Conservation (phyloP, 495 filamentous ascomycete species). For the Polyplosphaeria fusca region DNA sequence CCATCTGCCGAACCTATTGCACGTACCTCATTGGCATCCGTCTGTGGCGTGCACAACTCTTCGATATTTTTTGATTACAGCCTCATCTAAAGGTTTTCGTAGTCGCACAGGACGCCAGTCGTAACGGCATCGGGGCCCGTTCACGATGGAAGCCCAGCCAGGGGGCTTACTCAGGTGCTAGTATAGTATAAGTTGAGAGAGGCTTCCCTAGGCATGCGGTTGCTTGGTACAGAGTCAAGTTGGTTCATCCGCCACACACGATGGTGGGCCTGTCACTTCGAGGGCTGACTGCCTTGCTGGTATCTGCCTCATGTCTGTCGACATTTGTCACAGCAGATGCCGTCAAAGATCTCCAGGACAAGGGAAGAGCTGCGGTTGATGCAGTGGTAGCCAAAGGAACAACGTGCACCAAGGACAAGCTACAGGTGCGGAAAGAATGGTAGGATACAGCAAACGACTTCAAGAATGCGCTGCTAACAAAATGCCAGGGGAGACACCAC, state of each 20-base stretch:
- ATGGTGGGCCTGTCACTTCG: constrained; percentile 11
- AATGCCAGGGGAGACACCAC: constrained; percentile 21
- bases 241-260: not conserved
- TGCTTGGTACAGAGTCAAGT: not conserved
- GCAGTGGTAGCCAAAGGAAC: constrained; percentile 45
- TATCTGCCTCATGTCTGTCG: constrained; percentile 7
- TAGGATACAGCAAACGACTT: constrained; percentile 30
- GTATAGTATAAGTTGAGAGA: constrained; percentile 22
- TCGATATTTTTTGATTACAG: constrained; percentile 22
- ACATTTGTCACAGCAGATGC: constrained; percentile 38
- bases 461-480: constrained; percentile 3
- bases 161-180: not conserved
- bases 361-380: constrained; percentile 44
- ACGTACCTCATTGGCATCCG: not conserved
- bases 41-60: constrained; percentile 18
- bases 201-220: constrained; percentile 3
- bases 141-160: not conserved
- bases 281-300: constrained; percentile 19
- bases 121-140: constrained; percentile 11
- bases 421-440: constrained; percentile 50
- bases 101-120: not conserved
- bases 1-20: constrained; percentile 28
- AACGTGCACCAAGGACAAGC: constrained; percentile 50
- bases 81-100: constrained; percentile 16
- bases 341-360: constrained; percentile 44